Conservation (phyloP, 441 rosid genomes). For the Aquilaria agallochum region DNA sequence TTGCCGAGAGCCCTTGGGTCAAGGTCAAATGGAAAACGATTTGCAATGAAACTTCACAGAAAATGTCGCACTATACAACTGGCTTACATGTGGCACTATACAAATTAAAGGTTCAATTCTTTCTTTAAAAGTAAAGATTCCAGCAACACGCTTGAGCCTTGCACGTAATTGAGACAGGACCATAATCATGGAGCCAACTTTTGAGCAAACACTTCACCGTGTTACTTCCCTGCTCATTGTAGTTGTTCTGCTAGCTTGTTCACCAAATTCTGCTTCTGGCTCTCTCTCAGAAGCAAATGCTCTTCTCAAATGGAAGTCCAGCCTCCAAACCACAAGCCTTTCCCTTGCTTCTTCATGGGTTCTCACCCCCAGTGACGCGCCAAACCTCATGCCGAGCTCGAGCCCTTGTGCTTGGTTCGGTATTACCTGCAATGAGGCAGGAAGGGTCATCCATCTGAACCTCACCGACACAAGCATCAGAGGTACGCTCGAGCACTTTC, state of each 20-base stretch:
- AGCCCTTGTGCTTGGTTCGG: slow-evolving; percentile 33
- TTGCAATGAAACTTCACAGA: too few relatives aligned
- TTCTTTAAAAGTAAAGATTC: too few relatives aligned
- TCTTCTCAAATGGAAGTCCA: slow-evolving; percentile 35
- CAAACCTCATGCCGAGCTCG: background rate
- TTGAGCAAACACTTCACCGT: too few relatives aligned
- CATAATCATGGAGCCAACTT: too few relatives aligned
- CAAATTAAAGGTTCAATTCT: too few relatives aligned
- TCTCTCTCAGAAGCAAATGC: slow-evolving; percentile 22
- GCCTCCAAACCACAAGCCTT: slow-evolving; percentile 16
- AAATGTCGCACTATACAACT: too few relatives aligned
- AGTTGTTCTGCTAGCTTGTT: background rate
- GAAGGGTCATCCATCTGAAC: slow-evolving; percentile 21
- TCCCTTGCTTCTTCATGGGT: slow-evolving; percentile 24
- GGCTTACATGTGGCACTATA: too few relatives aligned
- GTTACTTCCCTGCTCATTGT: background rate
- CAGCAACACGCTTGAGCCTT: too few relatives aligned
- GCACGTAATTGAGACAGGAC: too few relatives aligned
- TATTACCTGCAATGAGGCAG: slow-evolving; percentile 21
- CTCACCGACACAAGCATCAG: slow-evolving; percentile 20
- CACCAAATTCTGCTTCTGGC: slow-evolving; percentile 5
- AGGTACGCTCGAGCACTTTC: slow-evolving; percentile 29
- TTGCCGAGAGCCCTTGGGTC: too few relatives aligned
- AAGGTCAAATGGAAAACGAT: too few relatives aligned
- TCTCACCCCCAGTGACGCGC: background rate